Evolutionary conservation across 1,284 basidiomycete species (phyloP), one percentile per base, ranked within the genome.

Genomic region (Rhodotorula sp.): DNA sequence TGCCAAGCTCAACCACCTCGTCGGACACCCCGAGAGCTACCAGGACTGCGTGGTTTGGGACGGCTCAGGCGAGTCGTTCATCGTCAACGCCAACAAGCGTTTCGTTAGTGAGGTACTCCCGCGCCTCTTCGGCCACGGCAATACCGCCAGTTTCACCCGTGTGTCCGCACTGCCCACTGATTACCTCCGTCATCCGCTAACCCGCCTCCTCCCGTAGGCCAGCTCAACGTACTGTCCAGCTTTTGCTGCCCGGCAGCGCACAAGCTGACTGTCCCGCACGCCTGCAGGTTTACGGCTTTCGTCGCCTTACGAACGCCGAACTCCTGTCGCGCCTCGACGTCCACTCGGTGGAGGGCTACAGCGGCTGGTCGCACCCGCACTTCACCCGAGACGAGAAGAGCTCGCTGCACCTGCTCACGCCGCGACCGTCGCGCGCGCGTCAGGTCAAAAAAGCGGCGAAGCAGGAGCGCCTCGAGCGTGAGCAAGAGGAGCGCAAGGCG

Each of bases 81-180:
- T 76, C 32, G 54, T 76, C n/a, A 66, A 59, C 22, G 65, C 69
- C 55, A 46, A 61, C 13, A 53, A 64, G 36, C 59, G 67, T 2
- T 56, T 76, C 61, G 25, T 44, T 0, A 25, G 36, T 21, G 65
- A 69, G 19, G 72, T 76, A 4, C 44, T 76, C 19, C 69, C 69
- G 32, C 37, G 44, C 12, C 22, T 67, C 0, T 76, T 73, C 13
- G 50, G 62, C 13, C 74, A 76, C 29, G 12, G 29, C 6, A 73
- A 73, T 36, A 34, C 67, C 10, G 64, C 68, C 10, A 64, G 60
- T 41, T 76, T 76, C 51, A 74, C 74, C 12, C 71, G 74, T 74
- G 1, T 36, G 74, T 58, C 22, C 21, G 1, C 27, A 34, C 29
- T 17, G 1, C 19, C 25, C 50, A 8, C 50, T 46, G 8, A 25